Evolutionary conservation across 345 rosid genomes (phyloP).

Genomic region (Gossypium mustelinum): DNA sequence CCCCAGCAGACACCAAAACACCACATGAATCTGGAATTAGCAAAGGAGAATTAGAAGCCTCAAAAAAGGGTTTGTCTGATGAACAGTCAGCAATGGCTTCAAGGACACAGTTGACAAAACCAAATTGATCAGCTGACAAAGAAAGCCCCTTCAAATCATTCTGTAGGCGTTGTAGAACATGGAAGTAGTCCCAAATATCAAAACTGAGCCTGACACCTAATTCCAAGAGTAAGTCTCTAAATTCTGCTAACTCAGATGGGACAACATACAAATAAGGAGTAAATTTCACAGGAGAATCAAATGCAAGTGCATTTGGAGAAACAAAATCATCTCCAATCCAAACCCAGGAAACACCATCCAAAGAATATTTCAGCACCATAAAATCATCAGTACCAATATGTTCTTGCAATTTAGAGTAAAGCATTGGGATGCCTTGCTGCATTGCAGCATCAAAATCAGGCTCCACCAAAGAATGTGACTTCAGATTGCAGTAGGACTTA

Average conservation of each 20-base stretch:
- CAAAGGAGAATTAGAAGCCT: constrained; percentile 47
- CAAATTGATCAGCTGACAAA: constrained; percentile 62
- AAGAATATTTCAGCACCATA: constrained; percentile 47
- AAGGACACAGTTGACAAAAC: constrained; percentile 74
- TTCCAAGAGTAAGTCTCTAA: constrained; percentile 66
- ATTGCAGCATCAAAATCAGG: constrained; percentile 50
- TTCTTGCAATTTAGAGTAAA: constrained; percentile 64
- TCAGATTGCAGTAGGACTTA: constrained; percentile 54
- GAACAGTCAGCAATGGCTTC: constrained; percentile 79
- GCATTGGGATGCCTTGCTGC: constrained; percentile 55
- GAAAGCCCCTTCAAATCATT: constrained; percentile 57
- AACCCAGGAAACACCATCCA: constrained; percentile 76
- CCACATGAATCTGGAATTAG: constrained; percentile 76
- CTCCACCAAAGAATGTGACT: constrained; percentile 41
- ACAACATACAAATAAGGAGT: constrained; percentile 91
- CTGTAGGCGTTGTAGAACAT: constrained; percentile 63
- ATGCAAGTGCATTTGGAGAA: constrained; percentile 73
- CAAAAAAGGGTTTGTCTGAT: constrained; percentile 43
- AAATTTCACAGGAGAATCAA: constrained; percentile 95
- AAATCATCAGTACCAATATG: constrained; percentile 58
- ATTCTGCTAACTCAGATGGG: constrained; percentile 86
- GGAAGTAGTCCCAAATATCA: constrained; percentile 72
- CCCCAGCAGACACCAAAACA: constrained; percentile 47
- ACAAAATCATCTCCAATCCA: constrained; percentile 96
- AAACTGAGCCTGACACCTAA: constrained; percentile 84